phyloP scores from a whole-genome alignment of 2,329 filamentous ascomycete species.

The Tolypocladium tundrense region DNA sequence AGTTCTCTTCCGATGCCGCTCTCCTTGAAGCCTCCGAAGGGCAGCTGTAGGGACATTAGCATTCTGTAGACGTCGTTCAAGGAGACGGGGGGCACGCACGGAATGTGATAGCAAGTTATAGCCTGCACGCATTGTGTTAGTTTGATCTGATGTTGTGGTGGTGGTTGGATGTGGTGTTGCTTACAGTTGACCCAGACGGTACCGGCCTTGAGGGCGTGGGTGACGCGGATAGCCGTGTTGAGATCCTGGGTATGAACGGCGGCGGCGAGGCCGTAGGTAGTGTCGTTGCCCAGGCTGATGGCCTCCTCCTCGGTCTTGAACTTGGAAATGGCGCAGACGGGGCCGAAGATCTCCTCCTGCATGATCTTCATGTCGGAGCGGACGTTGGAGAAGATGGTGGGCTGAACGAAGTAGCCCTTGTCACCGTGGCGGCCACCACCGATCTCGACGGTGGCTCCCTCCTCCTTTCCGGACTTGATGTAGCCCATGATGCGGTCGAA shows the following conservation, averaged over 20 bases:
- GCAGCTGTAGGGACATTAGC: conserved; percentile 27
- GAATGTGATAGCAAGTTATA: conserved; percentile 62
- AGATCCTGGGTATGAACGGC: conserved; percentile 75
- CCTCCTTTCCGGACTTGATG: conserved; percentile 57
- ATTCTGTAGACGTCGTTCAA: too few species aligned
- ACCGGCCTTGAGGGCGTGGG: conserved; percentile 64
- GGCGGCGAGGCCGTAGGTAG: conserved; percentile 71
- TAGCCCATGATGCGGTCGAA: conserved; percentile 82
- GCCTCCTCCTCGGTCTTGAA: conserved; percentile 76
- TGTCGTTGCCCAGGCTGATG: conserved; percentile 64
- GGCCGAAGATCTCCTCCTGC: conserved; percentile 87
- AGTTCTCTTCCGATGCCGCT: conserved; percentile 69
- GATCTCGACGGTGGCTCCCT: conserved; percentile 51
- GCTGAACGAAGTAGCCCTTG: conserved; percentile 85
- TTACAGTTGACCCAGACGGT: conserved; percentile 46
- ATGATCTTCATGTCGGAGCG: conserved; percentile 80
- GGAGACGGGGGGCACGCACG: neutral
- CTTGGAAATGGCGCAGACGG: conserved; percentile 75
- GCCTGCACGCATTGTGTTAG: conserved; percentile 11
- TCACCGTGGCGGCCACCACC: conserved; percentile 46
- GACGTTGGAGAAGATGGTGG: conserved; percentile 82
- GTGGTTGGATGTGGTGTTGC: neutral
- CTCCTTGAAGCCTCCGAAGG: conserved; percentile 71
- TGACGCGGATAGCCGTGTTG: conserved; percentile 72
- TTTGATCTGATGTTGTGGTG: neutral